Base-by-base conservation (phyloP, 768 basidiomycete genomes). In the Termitomyces sp. region DNA sequence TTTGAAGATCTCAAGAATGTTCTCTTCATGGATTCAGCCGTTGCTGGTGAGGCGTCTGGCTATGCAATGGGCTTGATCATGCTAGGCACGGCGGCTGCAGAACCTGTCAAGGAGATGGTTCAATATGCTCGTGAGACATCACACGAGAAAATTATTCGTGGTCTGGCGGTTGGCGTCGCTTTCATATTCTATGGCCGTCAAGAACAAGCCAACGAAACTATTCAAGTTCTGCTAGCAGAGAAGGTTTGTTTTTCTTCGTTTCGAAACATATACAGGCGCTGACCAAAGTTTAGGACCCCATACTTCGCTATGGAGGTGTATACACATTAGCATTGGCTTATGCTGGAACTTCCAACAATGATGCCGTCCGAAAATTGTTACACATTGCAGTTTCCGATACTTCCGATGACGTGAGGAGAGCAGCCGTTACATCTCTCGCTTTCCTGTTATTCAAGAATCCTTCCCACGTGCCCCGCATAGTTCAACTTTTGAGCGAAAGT, bases 341-440 rank as follows among this genome's bases (percentile, higher is more conserved):
- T 68, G 94, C 96, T 3, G 97, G 96, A 53, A 98, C 96, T 8
- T 86, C 94, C 32, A 90, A 95, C 75, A 98, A 98, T 66, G 83
- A 87, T 61, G 96, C 96, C 3, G 87, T 98, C 62, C 87, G 95
- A 52, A 86, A 89, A 69, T 78, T 98, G 14, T 75, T 99, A 31
- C 96, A 98, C 66, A 92, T 98, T 38, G 97, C 97, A 21, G 97
- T 99, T 35, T 98, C 96, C 11, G 97, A 99, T 69, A 97, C 95
- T 5, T 96, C 92, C 14, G 95, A 98, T 65, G 97, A 98, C 69
- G 97, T 99, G 21, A 85, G 97, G 60, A 81, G 97, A 57, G 96
- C 97, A 6, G 97, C 97, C 37, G 97, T 99, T 45, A 98, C 94
- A 12, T 87, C 92, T 12, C 82, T 99, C 41, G 94, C 97, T 0